Percentiles rank a stretch among this genome's conserved stretches.
Evolutionary conservation across 495 filamentous ascomycete genomes (phyloP).

Genomic region (Pyrenopolyporus hunteri): DNA sequence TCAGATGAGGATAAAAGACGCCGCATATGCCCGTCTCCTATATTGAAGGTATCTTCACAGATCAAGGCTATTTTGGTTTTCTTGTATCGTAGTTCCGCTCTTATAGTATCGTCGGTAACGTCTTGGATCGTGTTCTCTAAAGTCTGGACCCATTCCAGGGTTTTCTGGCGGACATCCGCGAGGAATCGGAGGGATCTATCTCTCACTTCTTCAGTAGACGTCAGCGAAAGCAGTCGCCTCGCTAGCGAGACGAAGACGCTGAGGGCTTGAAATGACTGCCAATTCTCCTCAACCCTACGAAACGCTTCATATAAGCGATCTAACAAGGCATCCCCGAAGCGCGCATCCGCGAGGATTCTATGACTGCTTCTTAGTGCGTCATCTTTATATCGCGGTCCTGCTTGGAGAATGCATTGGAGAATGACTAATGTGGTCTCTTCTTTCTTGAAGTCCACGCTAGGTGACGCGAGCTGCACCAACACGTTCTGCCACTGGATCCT

Average conservation of each 20-base stretch:
- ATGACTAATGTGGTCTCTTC: constrained; percentile 53
- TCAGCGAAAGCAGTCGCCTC: constrained; percentile 48
- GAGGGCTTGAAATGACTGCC: constrained; percentile 52
- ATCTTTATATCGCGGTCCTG: constrained; percentile 43
- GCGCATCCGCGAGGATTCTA: constrained; percentile 9
- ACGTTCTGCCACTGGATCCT: constrained; percentile 63
- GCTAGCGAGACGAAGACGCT: constrained; percentile 46
- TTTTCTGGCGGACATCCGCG: constrained; percentile 25
- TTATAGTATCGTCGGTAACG: constrained; percentile 20
- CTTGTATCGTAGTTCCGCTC: constrained; percentile 37
- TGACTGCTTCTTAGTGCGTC: constrained; percentile 26
- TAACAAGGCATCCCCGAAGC: constrained; percentile 24
- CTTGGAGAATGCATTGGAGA: constrained; percentile 58
- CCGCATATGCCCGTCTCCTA: constrained; percentile 39
- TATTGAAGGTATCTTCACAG: constrained; percentile 48
- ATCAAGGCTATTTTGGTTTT: constrained; percentile 47
- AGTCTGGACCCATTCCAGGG: constrained; percentile 42
- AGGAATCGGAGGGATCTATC: constrained; percentile 37
- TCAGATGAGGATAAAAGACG: constrained; percentile 24
- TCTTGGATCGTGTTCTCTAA: constrained; percentile 37
- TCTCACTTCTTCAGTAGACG: constrained; percentile 1
- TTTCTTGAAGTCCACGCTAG: constrained; percentile 55
- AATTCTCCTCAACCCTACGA: constrained; percentile 53
- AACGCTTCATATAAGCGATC: constrained; percentile 33
- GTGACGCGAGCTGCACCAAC: constrained; percentile 54